Evolutionary conservation across 768 basidiomycete species (phyloP), one percentile per base, ranked within the genome.

Genomic region (Daedaleopsis nitida): DNA sequence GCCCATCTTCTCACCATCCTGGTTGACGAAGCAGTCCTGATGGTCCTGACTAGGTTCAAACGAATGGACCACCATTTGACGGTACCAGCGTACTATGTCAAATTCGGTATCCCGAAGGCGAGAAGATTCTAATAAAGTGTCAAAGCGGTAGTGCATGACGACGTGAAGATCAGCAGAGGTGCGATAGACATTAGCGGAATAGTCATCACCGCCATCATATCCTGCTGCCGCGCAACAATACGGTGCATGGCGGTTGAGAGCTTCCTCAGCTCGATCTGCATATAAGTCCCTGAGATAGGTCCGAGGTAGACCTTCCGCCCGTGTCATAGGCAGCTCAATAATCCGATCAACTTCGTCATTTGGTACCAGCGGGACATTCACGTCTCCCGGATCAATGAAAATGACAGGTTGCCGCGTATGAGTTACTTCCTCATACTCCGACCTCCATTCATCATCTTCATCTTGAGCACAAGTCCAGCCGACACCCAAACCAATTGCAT

Each of bases 61-160:
- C 3, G 39, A 13, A 17, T 42, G 39, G 2, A 42, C 39, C 39
- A 42, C 39, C 39, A 42, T 52, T 38, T 60, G 59, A 2, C 59
- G 39, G 44, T 60, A 55, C 59, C 59, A 60, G 19, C 53, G 37
- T 2, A 52, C 52, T 19, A 60, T 35, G 53, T 60, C 48, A 55
- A 60, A 60, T 1, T 27, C n/a, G 0, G 47, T 52, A 21, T 60
- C 24, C 11, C 43, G 38, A 37, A 59, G n/a, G 0, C 16, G 35
- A 5, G 13, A 5, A 17, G 52, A 19, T 38, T 60, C 59, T 4
- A 60, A 10, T 16, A 60, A 24, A 12, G 32, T 44, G n/a, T 60
- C 59, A 43, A 60, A 60, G 0, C 48, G 53, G 12, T 19, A 60
- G 38, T 60, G 59, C 59, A 55, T 60, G 0, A 60, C 34, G 5